Percentiles rank a stretch among this genome's conserved stretches.
Evolutionary conservation across 768 basidiomycete genomes (phyloP).

Genomic region (Rhodotorula diobovata): DNA sequence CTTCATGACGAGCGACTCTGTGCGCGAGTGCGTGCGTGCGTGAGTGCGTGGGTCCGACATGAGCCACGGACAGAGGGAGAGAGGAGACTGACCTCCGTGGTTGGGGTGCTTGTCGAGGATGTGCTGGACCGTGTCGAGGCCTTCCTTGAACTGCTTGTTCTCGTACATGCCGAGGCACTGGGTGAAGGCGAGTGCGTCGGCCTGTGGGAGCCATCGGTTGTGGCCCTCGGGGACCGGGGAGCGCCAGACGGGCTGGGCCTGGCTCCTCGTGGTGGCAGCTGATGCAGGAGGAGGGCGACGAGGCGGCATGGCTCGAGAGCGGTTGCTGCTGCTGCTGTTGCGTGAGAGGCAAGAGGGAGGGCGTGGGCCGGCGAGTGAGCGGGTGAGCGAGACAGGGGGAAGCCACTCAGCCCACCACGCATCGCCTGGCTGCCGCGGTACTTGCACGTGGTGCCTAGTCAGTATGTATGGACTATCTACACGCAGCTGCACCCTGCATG

Average conservation of each 20-base stretch:
- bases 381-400: no score
- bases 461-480: no score
- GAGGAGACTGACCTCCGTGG: slow-evolving; percentile 72
- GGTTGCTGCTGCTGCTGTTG: neutral
- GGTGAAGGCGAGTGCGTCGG: slow-evolving; percentile 30
- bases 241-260: neutral
- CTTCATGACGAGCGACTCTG: slow-evolving; percentile 96
- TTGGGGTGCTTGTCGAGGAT: slow-evolving; percentile 94
- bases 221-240: neutral
- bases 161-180: slow-evolving; percentile 63
- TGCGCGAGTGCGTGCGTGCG: neutral
- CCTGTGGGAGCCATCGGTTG: slow-evolving; percentile 25
- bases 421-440: no score
- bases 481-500: no score
- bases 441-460: no score
- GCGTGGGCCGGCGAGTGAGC: no score
- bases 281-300: neutral
- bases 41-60: neutral
- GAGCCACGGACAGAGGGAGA: neutral
- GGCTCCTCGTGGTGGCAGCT: neutral
- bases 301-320: slow-evolving; percentile 13
- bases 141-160: slow-evolving; percentile 79
- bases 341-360: neutral
- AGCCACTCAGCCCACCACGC: no score
- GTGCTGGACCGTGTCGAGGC: slow-evolving; percentile 80